phyloP scores from a whole-genome alignment of 208 protist species.

The Trypanosoma scelopori region DNA sequence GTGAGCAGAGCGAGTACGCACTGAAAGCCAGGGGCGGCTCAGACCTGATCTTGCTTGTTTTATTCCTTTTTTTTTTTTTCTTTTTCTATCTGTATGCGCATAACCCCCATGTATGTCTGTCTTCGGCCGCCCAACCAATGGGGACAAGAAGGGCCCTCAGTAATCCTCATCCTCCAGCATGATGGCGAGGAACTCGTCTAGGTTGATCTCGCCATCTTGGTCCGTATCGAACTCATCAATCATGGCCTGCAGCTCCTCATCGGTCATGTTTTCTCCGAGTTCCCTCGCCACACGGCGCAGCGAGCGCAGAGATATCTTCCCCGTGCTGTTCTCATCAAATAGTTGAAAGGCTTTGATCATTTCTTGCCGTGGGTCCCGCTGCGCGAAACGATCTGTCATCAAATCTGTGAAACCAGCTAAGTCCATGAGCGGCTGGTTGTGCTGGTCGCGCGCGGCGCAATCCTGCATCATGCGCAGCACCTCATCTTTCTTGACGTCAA shows the following conservation, averaged over 20 bases:
- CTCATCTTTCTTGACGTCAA: constrained; percentile 98
- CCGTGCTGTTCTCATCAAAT: constrained; percentile 96
- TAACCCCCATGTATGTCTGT: too few relatives aligned
- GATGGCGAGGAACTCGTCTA: constrained; percentile 95
- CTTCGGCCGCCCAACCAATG: neutral
- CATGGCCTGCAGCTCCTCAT: constrained; percentile 97
- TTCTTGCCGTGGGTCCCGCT: constrained; percentile 93
- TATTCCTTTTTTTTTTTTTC: neutral
- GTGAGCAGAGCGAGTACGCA: constrained; percentile 5
- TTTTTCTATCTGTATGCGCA: neutral
- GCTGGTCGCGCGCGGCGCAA: constrained; percentile 77
- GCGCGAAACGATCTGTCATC: constrained; percentile 92
- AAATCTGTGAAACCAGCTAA: constrained; percentile 91
- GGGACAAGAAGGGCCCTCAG: constrained; percentile 23
- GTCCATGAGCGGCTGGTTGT: constrained; percentile 87
- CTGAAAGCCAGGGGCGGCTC: neutral
- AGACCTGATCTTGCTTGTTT: neutral
- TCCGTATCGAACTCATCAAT: constrained; percentile 97
- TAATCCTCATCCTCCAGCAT: constrained; percentile 95
- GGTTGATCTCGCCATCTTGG: constrained; percentile 95
- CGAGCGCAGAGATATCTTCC: constrained; percentile 93
- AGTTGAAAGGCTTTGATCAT: constrained; percentile 96
- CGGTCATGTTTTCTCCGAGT: constrained; percentile 95
- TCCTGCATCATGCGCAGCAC: constrained; percentile 87
- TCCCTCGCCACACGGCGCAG: constrained; percentile 93